Evolutionary conservation across 2,329 filamentous ascomycete species (phyloP).

Genomic region (Helotiales sp.): DNA sequence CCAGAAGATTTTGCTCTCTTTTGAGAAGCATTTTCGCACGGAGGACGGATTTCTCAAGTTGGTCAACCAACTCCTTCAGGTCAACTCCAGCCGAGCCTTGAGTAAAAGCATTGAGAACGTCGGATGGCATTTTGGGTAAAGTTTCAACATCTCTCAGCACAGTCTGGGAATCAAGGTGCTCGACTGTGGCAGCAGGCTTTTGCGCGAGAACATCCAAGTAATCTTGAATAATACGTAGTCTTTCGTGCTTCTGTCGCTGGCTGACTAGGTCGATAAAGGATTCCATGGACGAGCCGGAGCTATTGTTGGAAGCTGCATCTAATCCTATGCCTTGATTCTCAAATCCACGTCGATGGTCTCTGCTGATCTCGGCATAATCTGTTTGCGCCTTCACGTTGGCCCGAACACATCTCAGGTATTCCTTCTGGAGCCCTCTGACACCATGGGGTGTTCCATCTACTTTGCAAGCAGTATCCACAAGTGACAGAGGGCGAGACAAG

Average conservation of each 20-base stretch:
- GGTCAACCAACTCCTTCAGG: conserved; percentile 54
- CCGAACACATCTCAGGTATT: conserved; percentile 60
- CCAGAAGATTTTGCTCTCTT: conserved; percentile 60
- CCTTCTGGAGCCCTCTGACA: conserved; percentile 55
- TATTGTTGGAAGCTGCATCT: conserved; percentile 32
- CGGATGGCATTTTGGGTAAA: conserved; percentile 38
- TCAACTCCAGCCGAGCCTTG: conserved; percentile 46
- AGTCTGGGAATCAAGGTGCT: conserved; percentile 51
- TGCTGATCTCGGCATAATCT: conserved; percentile 47
- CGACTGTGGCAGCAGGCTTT: conserved; percentile 56
- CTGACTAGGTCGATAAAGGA: conserved; percentile 58
- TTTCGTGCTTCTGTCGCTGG: conserved; percentile 57
- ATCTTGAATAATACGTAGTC: conserved; percentile 55
- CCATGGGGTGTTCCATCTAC: conserved; percentile 45
- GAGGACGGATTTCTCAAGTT: conserved; percentile 63
- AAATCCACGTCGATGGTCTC: conserved; percentile 27
- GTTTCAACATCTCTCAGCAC: conserved; percentile 33
- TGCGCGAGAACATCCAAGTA: conserved; percentile 56
- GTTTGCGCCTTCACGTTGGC: conserved; percentile 57
- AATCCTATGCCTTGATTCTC: neutral
- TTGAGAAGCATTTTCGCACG: conserved; percentile 61
- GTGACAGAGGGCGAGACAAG: conserved; percentile 47
- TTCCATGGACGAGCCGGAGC: conserved; percentile 46
- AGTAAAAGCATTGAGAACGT: conserved; percentile 32
- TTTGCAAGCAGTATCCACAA: conserved; percentile 50